phyloP scores from a whole-genome alignment of 345 rosid genomes.

The Erysimum cheiranthoides region DNA sequence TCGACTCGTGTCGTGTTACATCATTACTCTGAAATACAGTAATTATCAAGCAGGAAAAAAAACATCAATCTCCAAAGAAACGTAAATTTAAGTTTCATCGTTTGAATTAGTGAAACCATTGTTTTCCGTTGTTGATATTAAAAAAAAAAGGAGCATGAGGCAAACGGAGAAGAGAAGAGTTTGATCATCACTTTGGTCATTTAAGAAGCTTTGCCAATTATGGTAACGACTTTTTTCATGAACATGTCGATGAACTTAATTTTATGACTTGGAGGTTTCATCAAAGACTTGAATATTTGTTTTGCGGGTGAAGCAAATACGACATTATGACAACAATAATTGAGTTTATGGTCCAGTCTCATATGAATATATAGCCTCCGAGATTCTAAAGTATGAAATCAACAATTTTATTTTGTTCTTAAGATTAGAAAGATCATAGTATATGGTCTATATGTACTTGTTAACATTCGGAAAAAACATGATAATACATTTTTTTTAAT shows the following conservation, averaged over 20 bases:
- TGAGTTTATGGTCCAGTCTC: neutral
- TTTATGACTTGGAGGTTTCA: neutral
- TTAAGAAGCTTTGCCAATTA: neutral
- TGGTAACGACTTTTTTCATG: neutral
- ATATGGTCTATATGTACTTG: neutral
- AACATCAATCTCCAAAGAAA: neutral
- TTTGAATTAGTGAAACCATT: constrained; percentile 1
- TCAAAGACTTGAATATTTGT: neutral
- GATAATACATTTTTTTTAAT: too few relatives aligned
- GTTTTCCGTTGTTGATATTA: too few relatives aligned
- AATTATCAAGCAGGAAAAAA: neutral
- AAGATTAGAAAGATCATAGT: neutral
- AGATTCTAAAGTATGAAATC: neutral
- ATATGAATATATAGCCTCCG: neutral
- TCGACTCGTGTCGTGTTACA: neutral
- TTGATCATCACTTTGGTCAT: constrained; percentile 10
- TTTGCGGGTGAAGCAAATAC: neutral
- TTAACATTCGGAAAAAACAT: neutral
- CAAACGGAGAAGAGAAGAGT: constrained; percentile 6
- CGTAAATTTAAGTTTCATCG: neutral
- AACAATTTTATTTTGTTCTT: neutral
- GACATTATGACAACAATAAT: neutral
- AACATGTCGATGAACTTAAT: neutral
- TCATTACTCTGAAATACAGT: neutral
- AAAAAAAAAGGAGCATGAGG: neutral